Evolutionary conservation across 1,284 basidiomycete species (phyloP).

Genomic region (Tausonia pullulans): DNA sequence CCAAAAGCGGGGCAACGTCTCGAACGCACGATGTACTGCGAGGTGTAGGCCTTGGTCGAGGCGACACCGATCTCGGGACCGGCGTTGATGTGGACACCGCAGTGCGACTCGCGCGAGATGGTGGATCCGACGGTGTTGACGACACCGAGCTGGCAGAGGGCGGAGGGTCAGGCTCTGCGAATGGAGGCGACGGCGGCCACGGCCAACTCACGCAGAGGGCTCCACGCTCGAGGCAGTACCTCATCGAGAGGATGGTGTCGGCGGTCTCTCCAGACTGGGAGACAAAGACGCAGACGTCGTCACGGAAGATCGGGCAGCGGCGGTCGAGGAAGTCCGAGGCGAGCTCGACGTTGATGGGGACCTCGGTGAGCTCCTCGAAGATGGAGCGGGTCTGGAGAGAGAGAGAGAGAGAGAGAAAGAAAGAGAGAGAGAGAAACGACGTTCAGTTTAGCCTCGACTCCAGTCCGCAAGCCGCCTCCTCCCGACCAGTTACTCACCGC

Average conservation of each 20-base stretch:
- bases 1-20: no score
- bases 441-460: neutral
- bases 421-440: neutral
- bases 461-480: neutral
- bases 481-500: conserved; percentile 41
- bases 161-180: neutral
- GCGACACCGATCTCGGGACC: conserved; percentile 99
- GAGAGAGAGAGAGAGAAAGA: neutral
- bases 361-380: conserved; percentile 98
- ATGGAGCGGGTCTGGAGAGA: conserved; percentile 70
- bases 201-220: conserved; percentile 60
- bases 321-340: conserved; percentile 98
- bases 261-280: conserved; percentile 98
- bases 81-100: conserved; percentile 99
- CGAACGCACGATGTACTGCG: conserved; percentile 67
- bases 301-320: conserved; percentile 98
- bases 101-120: conserved; percentile 95
- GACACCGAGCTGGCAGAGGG: conserved; percentile 50
- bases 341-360: conserved; percentile 93
- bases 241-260: conserved; percentile 91
- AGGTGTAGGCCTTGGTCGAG: conserved; percentile 99
- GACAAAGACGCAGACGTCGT: conserved; percentile 94
- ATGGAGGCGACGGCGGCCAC: no score
- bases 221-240: conserved; percentile 93
- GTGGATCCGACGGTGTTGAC: conserved; percentile 99